phyloP scores from a whole-genome alignment of 441 rosid species.

The Theobroma grandiflorum region DNA sequence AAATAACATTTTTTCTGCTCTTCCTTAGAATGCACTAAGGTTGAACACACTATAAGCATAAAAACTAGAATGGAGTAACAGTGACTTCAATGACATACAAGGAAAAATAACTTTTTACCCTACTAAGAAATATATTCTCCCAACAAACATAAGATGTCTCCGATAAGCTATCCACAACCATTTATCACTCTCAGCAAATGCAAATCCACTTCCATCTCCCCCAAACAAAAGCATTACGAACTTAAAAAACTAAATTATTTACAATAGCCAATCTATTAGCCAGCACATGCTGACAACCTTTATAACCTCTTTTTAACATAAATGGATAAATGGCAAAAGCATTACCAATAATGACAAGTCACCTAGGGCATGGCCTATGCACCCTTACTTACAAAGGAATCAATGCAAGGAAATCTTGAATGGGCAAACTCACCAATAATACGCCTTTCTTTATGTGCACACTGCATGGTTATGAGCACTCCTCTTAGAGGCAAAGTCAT shows the following conservation, averaged over 20 bases:
- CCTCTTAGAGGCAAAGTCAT: background rate
- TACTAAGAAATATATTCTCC: background rate
- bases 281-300: slow-evolving; percentile 4
- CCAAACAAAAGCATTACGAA: background rate
- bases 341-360: background rate
- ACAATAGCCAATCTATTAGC: slow-evolving; percentile 6
- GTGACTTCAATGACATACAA: background rate
- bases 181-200: background rate
- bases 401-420: background rate
- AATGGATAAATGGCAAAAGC: background rate
- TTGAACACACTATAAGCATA: background rate
- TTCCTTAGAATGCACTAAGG: background rate
- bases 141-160: background rate
- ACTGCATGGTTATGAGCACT: background rate
- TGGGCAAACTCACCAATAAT: background rate
- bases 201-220: background rate
- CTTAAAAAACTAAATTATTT: background rate
- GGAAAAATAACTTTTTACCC: background rate
- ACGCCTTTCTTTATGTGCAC: background rate
- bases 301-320: background rate
- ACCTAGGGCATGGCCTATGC: background rate
- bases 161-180: slow-evolving; percentile 7
- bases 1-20: background rate
- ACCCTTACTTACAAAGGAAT: background rate
- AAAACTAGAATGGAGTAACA: background rate